These are phyloP conservation scores for Clausena lansium DNA, from an alignment of 345 rosid species.

Conservation along the genomic window DNA sequence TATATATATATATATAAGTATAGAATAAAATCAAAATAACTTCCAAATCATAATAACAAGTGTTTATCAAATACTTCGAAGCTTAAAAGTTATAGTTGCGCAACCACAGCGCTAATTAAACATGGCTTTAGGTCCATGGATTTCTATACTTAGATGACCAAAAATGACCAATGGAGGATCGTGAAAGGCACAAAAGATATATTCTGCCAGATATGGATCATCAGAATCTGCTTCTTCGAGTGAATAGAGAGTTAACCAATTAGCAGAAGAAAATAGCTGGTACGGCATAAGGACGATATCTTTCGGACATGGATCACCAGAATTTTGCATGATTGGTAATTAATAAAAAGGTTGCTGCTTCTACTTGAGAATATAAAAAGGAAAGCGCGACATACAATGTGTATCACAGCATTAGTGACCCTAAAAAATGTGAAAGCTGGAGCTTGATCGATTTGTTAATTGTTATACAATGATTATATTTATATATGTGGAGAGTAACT, in stretches of 20 bases:
- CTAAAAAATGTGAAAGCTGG: slow-evolving; percentile 14
- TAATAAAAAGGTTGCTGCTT: background rate
- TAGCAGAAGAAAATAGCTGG: background rate
- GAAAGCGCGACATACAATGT: background rate
- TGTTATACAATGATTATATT: slow-evolving; percentile 25
- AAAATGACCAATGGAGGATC: no score
- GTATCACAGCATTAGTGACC: slow-evolving; percentile 9
- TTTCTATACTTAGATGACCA: no score
- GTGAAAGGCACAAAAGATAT: no score
- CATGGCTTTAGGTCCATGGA: fast-evolving
- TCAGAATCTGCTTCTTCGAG: no score
- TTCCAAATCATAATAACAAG: no score
- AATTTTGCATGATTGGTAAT: background rate
- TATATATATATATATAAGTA: no score
- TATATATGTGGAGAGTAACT: background rate
- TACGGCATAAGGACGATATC: background rate
- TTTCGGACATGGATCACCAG: background rate
- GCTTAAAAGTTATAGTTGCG: fast-evolving
- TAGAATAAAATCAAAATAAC: no score
- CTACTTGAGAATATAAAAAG: background rate
- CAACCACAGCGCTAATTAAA: no score
- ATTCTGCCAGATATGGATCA: no score
- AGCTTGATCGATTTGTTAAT: slow-evolving; percentile 3
- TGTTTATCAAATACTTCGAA: fast-evolving
- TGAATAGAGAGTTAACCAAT: background rate